phyloP scores from a whole-genome alignment of 208 protist species.

The Endotrypanum monterogeii region DNA sequence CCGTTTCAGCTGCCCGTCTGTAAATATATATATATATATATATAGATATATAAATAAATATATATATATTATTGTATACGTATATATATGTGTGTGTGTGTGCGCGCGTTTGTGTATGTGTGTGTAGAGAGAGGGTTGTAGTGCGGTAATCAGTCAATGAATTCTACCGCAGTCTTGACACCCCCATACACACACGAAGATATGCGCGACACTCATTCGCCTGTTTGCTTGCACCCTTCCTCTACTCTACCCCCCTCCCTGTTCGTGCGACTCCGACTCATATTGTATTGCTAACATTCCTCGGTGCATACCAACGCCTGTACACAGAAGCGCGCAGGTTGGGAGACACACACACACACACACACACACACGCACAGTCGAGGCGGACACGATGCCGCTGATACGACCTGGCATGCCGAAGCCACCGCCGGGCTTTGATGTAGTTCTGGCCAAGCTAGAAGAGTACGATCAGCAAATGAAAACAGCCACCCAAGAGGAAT shows the following conservation, averaged over 20 bases:
- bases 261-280: background rate
- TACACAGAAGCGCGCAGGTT: background rate
- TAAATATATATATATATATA: too few species aligned
- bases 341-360: background rate
- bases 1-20: too few species aligned
- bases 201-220: too few species aligned
- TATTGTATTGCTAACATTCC: background rate
- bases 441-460: conserved; percentile 61
- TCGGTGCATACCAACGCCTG: too few species aligned
- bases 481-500: conserved; percentile 66
- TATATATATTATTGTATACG: too few species aligned
- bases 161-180: too few species aligned
- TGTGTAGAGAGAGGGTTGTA: background rate
- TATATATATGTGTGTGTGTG: conserved; percentile 7
- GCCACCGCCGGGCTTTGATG: conserved; percentile 80
- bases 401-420: conserved; percentile 83
- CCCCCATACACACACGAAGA: too few species aligned
- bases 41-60: too few species aligned
- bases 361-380: background rate
- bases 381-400: conserved; percentile 51
- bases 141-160: background rate
- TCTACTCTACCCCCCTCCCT: background rate
- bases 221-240: too few species aligned
- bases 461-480: conserved; percentile 76
- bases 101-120: background rate